A percentile compares a stretch with the other conserved stretches of the same genome.
These are phyloP conservation scores for Trichoderma sp. DNA, from an alignment of 2,329 filamentous ascomycete genomes.

Conservation along the genomic window DNA sequence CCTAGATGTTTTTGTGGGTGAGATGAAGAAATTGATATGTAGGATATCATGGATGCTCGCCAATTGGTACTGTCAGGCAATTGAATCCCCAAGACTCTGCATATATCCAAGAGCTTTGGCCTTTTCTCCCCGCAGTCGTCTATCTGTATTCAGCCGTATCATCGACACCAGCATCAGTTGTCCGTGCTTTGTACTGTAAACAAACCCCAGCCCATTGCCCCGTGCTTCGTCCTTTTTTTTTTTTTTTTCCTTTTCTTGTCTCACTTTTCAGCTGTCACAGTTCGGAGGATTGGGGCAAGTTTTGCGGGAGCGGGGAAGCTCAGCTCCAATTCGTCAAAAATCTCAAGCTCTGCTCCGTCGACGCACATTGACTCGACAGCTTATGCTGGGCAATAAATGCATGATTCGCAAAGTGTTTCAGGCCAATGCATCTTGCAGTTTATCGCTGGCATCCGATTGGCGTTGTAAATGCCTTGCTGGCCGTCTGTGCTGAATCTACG, in stretches of 20 bases:
- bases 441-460: neutral
- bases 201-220: neutral
- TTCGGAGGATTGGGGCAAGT: neutral
- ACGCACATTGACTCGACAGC: neutral
- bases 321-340: neutral
- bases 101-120: neutral
- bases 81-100: neutral
- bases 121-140: neutral
- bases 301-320: neutral
- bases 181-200: neutral
- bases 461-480: neutral
- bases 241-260: neutral
- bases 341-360: neutral
- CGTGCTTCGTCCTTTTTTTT: neutral
- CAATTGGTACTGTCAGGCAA: neutral
- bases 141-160: neutral
- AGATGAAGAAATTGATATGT: neutral
- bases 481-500: too few relatives aligned
- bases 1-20: neutral
- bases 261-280: neutral
- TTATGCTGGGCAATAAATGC: neutral
- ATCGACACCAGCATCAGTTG: neutral
- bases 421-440: neutral
- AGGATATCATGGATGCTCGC: neutral
- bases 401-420: constrained; percentile 2